Evolutionary conservation across 495 filamentous ascomycete genomes (phyloP).

Genomic region (Neurospora sp.): DNA sequence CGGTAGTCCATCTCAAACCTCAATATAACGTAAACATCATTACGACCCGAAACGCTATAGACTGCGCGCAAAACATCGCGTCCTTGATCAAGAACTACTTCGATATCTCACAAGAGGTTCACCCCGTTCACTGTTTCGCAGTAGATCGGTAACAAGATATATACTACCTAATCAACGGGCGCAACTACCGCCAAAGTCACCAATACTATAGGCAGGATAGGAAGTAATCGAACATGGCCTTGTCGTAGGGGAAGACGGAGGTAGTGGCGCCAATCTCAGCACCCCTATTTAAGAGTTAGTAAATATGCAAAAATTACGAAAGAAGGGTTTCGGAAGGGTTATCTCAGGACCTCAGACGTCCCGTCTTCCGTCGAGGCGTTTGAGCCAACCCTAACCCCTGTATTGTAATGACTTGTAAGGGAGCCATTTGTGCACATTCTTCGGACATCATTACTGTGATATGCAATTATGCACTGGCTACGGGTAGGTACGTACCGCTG

Average conservation of each 20-base stretch:
- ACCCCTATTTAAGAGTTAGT: conserved; percentile 46
- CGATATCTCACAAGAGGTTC: neutral
- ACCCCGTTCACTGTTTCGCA: neutral
- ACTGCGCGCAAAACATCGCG: neutral
- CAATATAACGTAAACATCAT: neutral
- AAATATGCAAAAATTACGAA: neutral
- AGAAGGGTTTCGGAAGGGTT: neutral
- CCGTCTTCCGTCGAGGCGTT: neutral
- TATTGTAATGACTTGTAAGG: neutral
- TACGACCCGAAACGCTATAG: neutral
- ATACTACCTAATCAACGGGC: neutral
- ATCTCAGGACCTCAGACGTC: neutral
- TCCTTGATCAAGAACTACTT: neutral
- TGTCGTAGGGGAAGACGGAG: conserved; percentile 95
- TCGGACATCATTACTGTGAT: neutral
- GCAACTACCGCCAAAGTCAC: neutral
- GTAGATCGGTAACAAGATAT: neutral
- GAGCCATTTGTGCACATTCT: no score
- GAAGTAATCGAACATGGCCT: conserved; percentile 93
- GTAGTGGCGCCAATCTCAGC: conserved; percentile 96
- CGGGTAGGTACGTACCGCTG: neutral
- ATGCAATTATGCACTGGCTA: neutral
- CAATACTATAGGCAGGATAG: neutral
- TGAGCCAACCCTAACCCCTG: neutral
- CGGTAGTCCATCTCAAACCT: neutral